Evolutionary conservation across 2,329 filamentous ascomycete species (phyloP).

Genomic region (Ceratocystis destructans): DNA sequence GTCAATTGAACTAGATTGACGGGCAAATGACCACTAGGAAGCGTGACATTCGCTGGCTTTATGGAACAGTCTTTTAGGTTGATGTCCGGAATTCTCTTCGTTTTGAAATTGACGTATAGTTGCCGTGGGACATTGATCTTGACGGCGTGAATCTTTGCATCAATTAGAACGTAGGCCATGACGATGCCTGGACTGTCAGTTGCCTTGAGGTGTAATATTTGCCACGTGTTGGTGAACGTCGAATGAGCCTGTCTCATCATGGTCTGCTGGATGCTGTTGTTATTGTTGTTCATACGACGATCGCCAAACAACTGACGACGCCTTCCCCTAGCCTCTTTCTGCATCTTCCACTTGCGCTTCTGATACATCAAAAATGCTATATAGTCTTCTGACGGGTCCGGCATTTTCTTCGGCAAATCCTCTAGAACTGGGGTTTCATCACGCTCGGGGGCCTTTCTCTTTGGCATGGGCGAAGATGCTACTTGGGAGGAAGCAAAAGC

Average conservation of each 20-base stretch:
- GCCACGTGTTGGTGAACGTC: constrained; percentile 87
- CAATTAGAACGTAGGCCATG: constrained; percentile 79
- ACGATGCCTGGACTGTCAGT: constrained; percentile 80
- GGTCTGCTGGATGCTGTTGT: constrained; percentile 47
- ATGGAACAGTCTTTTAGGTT: constrained; percentile 66
- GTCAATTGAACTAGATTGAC: constrained; percentile 89
- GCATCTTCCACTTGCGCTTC: constrained; percentile 97
- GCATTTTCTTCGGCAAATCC: constrained; percentile 59
- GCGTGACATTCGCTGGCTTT: constrained; percentile 82
- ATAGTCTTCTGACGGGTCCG: constrained; percentile 77
- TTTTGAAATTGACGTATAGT: constrained; percentile 83
- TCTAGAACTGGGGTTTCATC: constrained; percentile 38
- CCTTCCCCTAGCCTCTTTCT: constrained; percentile 75
- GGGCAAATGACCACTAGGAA: constrained; percentile 90
- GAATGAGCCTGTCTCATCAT: constrained; percentile 89
- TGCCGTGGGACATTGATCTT: constrained; percentile 82
- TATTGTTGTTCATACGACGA: constrained; percentile 39
- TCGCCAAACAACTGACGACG: constrained; percentile 90
- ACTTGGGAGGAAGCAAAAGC: constrained; percentile 44
- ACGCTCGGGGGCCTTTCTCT: constrained; percentile 57
- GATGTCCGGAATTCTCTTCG: constrained; percentile 74
- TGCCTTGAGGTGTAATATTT: constrained; percentile 72
- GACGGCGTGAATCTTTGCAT: constrained; percentile 75
- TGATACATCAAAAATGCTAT: constrained; percentile 80
- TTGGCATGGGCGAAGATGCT: constrained; percentile 36